These are phyloP conservation scores for Stachybotrys elegans DNA, from an alignment of 2,329 filamentous ascomycete genomes.

Conservation along the genomic window DNA sequence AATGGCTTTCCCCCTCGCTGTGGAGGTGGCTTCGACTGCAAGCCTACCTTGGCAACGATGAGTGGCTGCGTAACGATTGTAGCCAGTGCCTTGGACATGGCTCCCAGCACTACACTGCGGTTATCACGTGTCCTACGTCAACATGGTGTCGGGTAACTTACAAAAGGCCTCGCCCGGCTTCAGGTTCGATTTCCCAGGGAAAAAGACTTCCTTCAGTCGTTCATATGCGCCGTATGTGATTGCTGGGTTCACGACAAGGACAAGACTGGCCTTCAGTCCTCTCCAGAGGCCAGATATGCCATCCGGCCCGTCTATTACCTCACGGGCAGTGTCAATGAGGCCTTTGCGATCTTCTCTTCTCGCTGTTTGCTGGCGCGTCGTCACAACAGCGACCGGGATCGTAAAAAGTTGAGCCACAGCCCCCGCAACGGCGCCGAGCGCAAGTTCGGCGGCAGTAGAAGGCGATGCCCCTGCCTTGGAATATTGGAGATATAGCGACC, in stretches of 20 bases:
- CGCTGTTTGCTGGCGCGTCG: constrained; percentile 93
- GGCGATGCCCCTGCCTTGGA: constrained; percentile 50
- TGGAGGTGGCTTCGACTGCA: constrained; percentile 89
- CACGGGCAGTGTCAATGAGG: constrained; percentile 77
- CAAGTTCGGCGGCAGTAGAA: constrained; percentile 76
- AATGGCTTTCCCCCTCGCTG: constrained; percentile 84
- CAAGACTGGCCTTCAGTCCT: constrained; percentile 90
- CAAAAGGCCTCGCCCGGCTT: constrained; percentile 85
- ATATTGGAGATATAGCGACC: constrained; percentile 69
- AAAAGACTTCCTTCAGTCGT: constrained; percentile 71
- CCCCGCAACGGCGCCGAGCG: constrained; percentile 80
- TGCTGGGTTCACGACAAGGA: constrained; percentile 90
- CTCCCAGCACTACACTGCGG: constrained; percentile 66
- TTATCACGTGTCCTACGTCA: constrained; percentile 8
- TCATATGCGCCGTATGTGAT: constrained; percentile 98
- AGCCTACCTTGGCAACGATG: constrained; percentile 94
- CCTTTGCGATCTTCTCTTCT: constrained; percentile 79
- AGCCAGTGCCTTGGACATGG: constrained; percentile 86
- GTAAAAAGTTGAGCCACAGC: constrained; percentile 93
- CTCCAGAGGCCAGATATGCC: constrained; percentile 88
- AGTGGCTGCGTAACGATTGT: constrained; percentile 91
- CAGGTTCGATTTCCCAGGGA: constrained; percentile 69
- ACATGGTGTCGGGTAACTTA: constrained; percentile 44
- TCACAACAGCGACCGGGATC: constrained; percentile 92
- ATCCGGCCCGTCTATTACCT: constrained; percentile 87